Evolutionary conservation across 768 basidiomycete genomes (phyloP).

Genomic region (Boletus vermiculosoides): DNA sequence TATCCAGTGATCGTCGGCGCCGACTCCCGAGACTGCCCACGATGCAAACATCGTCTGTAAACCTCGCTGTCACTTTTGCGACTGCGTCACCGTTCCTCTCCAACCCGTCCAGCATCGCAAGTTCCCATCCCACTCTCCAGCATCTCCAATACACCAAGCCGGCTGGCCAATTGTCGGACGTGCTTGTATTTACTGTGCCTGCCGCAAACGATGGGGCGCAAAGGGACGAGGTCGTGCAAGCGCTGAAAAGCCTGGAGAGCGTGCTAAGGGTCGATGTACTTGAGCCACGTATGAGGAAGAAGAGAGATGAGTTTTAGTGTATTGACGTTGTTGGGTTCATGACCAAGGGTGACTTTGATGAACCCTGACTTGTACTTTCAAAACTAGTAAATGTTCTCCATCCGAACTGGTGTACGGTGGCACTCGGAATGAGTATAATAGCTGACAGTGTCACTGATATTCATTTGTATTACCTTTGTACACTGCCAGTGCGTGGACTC

Average conservation of each 20-base stretch:
- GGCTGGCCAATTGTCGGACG: conserved; percentile 23
- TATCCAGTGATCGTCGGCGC: not conserved
- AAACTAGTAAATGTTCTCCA: not conserved
- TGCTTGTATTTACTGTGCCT: conserved; percentile 20
- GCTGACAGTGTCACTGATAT: too few relatives aligned
- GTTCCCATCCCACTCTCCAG: conserved; percentile 22
- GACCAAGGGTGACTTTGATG: not conserved
- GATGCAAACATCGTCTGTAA: conserved; percentile 12
- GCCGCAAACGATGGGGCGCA: not conserved
- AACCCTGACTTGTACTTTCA: not conserved
- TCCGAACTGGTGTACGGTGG: not conserved
- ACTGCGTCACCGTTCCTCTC: conserved; percentile 23
- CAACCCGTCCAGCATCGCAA: conserved; percentile 20
- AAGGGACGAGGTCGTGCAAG: conserved; percentile 15
- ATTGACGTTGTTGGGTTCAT: not conserved
- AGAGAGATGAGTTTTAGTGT: conserved; percentile 28
- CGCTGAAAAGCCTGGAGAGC: conserved; percentile 15
- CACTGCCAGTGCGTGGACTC: not conserved
- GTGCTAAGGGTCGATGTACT: conserved; percentile 26
- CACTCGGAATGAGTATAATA: not conserved
- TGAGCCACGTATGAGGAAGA: conserved; percentile 20
- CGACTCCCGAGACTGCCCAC: not conserved
- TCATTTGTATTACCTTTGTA: too few relatives aligned
- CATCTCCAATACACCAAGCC: conserved; percentile 23
- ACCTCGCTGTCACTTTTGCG: conserved; percentile 33